A percentile compares a stretch with the other conserved stretches of the same genome.
Conservation (phyloP, 176 grass and related monocot genomes). For the Juncus effusus region DNA sequence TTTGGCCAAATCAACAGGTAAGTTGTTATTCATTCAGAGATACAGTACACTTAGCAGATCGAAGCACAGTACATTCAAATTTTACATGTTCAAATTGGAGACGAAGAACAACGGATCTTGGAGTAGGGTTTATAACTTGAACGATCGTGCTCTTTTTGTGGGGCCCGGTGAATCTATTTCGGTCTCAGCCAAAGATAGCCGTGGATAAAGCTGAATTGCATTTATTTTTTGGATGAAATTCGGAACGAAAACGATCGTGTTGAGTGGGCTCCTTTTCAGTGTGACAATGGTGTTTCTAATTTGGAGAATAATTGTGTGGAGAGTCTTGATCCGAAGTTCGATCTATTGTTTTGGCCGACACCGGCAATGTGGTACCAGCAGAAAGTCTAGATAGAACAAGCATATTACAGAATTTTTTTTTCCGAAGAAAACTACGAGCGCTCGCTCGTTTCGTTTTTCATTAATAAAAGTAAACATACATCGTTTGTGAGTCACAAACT, state of each 20-base stretch:
- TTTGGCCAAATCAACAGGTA: too few relatives aligned
- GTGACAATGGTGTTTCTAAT: slow-evolving; percentile 5
- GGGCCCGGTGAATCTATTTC: background rate
- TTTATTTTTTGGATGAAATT: background rate
- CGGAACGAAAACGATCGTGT: background rate
- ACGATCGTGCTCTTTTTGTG: background rate
- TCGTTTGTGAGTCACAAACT: too few relatives aligned
- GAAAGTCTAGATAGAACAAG: background rate
- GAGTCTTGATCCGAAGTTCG: background rate
- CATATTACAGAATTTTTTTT: too few relatives aligned
- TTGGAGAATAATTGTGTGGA: slow-evolving; percentile 10
- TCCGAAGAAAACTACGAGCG: too few relatives aligned
- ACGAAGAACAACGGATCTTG: background rate
- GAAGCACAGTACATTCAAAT: too few relatives aligned
- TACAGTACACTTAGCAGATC: too few relatives aligned
- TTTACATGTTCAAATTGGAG: too few relatives aligned
- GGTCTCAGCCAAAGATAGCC: background rate
- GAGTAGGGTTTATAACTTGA: background rate
- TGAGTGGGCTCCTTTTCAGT: background rate
- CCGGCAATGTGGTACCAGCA: slow-evolving; percentile 7
- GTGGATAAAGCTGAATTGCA: background rate
- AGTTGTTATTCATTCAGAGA: too few relatives aligned
- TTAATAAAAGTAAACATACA: too few relatives aligned
- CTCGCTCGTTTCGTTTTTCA: too few relatives aligned
- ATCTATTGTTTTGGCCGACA: slow-evolving; percentile 1